Conservation (phyloP, 345 rosid species). For the Rhizophora apiculata region DNA sequence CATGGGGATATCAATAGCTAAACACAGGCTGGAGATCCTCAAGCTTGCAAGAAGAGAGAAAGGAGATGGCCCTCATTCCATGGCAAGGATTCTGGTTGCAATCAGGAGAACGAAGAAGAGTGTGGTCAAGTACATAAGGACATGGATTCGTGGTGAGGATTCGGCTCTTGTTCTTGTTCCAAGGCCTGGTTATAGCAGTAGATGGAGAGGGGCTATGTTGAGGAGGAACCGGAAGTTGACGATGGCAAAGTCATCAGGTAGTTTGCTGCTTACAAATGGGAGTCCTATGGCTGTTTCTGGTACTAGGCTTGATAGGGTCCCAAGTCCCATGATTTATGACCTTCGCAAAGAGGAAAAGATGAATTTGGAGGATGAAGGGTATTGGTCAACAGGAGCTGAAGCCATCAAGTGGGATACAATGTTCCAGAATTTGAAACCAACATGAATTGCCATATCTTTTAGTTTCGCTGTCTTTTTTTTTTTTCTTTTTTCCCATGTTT, state of each 20-base stretch:
- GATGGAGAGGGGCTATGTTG: conserved; percentile 63
- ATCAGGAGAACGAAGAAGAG: conserved; percentile 58
- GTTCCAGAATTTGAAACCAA: conserved; percentile 93
- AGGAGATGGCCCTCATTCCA: conserved; percentile 27
- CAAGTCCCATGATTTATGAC: conserved; percentile 50
- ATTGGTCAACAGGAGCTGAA: conserved; percentile 53
- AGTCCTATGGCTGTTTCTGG: conserved; percentile 38
- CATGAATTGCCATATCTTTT: conserved; percentile 31
- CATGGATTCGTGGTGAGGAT: conserved; percentile 46
- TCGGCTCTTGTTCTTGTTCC: conserved; percentile 52
- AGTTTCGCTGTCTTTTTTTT: neutral
- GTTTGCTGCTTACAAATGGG: conserved; percentile 63
- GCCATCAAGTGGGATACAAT: conserved; percentile 86
- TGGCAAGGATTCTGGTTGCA: conserved; percentile 52
- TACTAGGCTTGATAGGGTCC: conserved; percentile 36
- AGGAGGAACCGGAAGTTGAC: conserved; percentile 61
- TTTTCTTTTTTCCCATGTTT: neutral
- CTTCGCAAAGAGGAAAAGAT: conserved; percentile 37
- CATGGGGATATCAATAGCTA: conserved; percentile 94
- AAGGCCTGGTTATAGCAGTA: conserved; percentile 32
- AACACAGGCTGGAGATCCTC: conserved; percentile 89
- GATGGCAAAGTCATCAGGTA: conserved; percentile 44
- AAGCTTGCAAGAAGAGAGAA: conserved; percentile 68
- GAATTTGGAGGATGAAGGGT: conserved; percentile 31
- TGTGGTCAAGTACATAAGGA: conserved; percentile 45